A percentile compares a stretch with the other conserved stretches of the same genome.
Conservation (phyloP, 2,329 filamentous ascomycete species). For the Lithohypha guttulata region DNA sequence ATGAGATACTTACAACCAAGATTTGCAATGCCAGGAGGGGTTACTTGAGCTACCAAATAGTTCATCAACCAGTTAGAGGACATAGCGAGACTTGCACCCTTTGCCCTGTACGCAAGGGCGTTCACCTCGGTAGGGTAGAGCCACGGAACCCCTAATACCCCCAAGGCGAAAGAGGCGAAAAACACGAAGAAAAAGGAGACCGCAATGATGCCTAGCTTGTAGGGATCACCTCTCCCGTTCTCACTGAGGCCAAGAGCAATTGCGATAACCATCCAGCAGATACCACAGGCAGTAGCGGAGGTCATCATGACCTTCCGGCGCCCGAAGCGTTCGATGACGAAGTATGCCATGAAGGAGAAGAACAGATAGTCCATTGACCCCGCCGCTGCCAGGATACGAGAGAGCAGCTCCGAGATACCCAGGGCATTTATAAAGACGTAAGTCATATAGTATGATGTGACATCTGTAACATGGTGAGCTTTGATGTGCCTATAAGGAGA, state of each 20-base stretch:
- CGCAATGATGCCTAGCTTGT: slow-evolving; percentile 38
- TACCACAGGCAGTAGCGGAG: slow-evolving; percentile 38
- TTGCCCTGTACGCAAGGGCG: slow-evolving; percentile 27
- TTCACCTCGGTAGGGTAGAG: slow-evolving; percentile 29
- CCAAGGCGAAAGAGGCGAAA: slow-evolving; percentile 31
- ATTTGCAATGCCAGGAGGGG: slow-evolving; percentile 25
- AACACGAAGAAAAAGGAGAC: slow-evolving; percentile 37
- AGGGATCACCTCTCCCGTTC: slow-evolving; percentile 30
- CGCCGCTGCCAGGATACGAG: slow-evolving; percentile 41
- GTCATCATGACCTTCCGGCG: slow-evolving; percentile 58
- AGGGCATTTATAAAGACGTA: slow-evolving; percentile 35
- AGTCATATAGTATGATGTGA: slow-evolving; percentile 36
- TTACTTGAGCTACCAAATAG: slow-evolving; percentile 28
- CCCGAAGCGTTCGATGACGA: slow-evolving; percentile 41
- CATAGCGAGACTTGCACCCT: slow-evolving; percentile 25
- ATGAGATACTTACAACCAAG: too few species aligned
- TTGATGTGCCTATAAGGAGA: slow-evolving; percentile 9
- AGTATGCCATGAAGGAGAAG: slow-evolving; percentile 41
- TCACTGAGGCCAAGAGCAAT: slow-evolving; percentile 33
- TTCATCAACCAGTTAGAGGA: slow-evolving; percentile 26
- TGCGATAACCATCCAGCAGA: slow-evolving; percentile 41
- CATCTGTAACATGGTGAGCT: slow-evolving; percentile 16
- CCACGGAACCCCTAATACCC: slow-evolving; percentile 31
- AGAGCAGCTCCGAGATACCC: slow-evolving; percentile 29
- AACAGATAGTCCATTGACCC: slow-evolving; percentile 46